These are phyloP conservation scores for Globisporangium cederbergense DNA, from an alignment of 352 stramenopile genomes.

Conservation along the genomic window DNA sequence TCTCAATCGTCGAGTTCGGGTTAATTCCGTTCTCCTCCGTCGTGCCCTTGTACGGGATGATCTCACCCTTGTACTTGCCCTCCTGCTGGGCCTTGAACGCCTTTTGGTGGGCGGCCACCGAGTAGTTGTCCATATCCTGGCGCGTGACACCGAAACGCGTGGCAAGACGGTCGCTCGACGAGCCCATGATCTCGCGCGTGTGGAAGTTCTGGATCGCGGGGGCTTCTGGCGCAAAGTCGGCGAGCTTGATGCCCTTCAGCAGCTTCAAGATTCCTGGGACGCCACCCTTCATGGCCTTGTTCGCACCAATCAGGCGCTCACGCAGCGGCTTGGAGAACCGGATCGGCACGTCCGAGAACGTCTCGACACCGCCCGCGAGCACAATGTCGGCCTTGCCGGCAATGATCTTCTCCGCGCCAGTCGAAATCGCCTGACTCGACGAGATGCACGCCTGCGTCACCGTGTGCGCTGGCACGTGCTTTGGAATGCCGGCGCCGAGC, in stretches of 20 bases:
- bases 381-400: slow-evolving; percentile 94
- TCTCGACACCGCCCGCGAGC: slow-evolving; percentile 95
- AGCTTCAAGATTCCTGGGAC: slow-evolving; percentile 86
- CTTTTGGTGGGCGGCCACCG: slow-evolving; percentile 92
- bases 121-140: slow-evolving; percentile 97
- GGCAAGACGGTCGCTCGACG: slow-evolving; percentile 93
- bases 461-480: slow-evolving; percentile 93
- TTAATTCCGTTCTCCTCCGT: slow-evolving; percentile 98
- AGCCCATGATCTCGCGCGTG: slow-evolving; percentile 98
- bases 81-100: slow-evolving; percentile 93
- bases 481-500: slow-evolving; percentile 95
- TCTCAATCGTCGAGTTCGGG: slow-evolving; percentile 92
- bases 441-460: slow-evolving; percentile 97
- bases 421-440: slow-evolving; percentile 93
- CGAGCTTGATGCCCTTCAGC: slow-evolving; percentile 92
- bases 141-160: slow-evolving; percentile 94
- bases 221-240: slow-evolving; percentile 90
- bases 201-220: slow-evolving; percentile 99
- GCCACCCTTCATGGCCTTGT: slow-evolving; percentile 96
- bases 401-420: slow-evolving; percentile 95
- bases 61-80: slow-evolving; percentile 92
- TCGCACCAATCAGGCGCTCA: slow-evolving; percentile 80
- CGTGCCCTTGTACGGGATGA: slow-evolving; percentile 93
- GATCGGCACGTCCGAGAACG: slow-evolving; percentile 98
- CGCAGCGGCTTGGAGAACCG: slow-evolving; percentile 89